Base-by-base conservation (phyloP, 345 rosid species). In the Schrenkiella parvula region DNA sequence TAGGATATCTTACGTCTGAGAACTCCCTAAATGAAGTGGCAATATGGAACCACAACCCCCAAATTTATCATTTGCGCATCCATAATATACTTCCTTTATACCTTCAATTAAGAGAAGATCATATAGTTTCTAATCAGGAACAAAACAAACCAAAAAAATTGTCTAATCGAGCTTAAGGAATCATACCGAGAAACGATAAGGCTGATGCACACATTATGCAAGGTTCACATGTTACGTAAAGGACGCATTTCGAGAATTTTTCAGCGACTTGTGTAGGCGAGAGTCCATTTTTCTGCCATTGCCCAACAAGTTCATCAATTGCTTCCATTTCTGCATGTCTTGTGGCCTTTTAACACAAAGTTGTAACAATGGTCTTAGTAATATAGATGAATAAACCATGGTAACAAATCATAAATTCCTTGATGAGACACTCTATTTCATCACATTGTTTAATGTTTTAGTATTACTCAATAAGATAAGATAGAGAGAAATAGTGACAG, bases 281-380 rank as follows among this genome's bases (percentile, higher is more conserved):
- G 64, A 88, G 86, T 57, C 86, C 82, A 58, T 58, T 57, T 78
- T 72, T 80, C 61, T 71, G 84, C 95, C 99, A 91, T 69, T 80
- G 80, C 60, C 75, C 80, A n/a, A 84, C 80, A 72, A 91, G 90
- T 77, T 67, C 21, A 76, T 95, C 95, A 64, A 85, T 82, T 57
- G 93, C 95, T 71, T 95, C 97, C 96, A 89, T 95, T 83, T 91
- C 97, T 8, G 96, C 97, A 84, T 95, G 95, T 79, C 92, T 91
- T 25, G 93, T 83, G 31, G 95, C 99, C 90, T 89, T 32, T 43
- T 18, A 64, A 43, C 29, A 66, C 42, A 26, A 26, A 42, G 32
- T 8, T 18, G 38, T 21, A 31, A 32, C 21, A 34, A 43, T 32
- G 15, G 4, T 5, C 15, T 48, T 17, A 34, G 6, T 15, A 25